Conservation (phyloP, 768 basidiomycete genomes). For the Russula sp. region DNA sequence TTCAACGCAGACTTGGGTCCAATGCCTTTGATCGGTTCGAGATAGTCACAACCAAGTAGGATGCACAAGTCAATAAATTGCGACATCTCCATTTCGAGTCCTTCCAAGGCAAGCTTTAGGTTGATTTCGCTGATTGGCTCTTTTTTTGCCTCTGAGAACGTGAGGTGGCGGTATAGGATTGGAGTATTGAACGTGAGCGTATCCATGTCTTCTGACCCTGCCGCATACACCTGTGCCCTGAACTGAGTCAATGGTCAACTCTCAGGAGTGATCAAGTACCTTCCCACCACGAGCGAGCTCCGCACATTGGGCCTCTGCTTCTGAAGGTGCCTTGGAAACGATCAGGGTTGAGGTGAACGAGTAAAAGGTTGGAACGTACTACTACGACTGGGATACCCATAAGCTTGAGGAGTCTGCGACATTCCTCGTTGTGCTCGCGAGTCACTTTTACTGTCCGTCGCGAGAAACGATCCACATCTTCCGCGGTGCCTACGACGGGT, state of each 20-base stretch:
- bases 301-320: slow-evolving; percentile 98
- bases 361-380: slow-evolving; percentile 42
- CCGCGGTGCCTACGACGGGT: slow-evolving; percentile 56
- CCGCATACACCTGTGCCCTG: slow-evolving; percentile 79
- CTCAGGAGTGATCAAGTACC: slow-evolving; percentile 35
- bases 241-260: not conserved
- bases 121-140: slow-evolving; percentile 91
- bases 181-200: slow-evolving; percentile 94
- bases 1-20: slow-evolving; percentile 96
- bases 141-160: slow-evolving; percentile 97
- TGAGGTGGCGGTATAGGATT: slow-evolving; percentile 89
- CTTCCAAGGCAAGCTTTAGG: slow-evolving; percentile 75
- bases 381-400: slow-evolving; percentile 98
- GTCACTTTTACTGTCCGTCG: slow-evolving; percentile 93
- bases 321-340: slow-evolving; percentile 77
- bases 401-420: slow-evolving; percentile 72
- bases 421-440: slow-evolving; percentile 94
- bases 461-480: slow-evolving; percentile 87
- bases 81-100: slow-evolving; percentile 89
- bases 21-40: slow-evolving; percentile 96
- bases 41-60: slow-evolving; percentile 94
- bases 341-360: slow-evolving; percentile 1
- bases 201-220: slow-evolving; percentile 99
- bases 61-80: slow-evolving; percentile 98
- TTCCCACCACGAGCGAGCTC: slow-evolving; percentile 96